These are phyloP conservation scores for Tetrapisispora taiwanensis DNA, from an alignment of 805 yeast genomes.

Conservation along the genomic window DNA sequence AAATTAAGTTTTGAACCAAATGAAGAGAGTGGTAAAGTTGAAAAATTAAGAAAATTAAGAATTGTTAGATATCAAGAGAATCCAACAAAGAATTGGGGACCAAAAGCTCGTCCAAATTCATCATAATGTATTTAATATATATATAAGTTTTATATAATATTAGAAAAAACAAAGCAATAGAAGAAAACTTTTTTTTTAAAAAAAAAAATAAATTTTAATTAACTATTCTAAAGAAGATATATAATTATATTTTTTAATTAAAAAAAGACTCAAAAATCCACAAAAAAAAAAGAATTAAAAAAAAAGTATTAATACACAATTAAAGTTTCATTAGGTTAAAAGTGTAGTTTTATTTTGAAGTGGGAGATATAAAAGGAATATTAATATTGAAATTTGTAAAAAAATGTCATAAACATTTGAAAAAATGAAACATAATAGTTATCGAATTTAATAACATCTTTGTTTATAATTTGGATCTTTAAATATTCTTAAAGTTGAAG, in stretches of 20 bases:
- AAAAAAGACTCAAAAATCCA: no score
- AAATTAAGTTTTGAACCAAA: slow-evolving; percentile 48
- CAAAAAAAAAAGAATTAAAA: no score
- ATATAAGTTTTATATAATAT: background rate
- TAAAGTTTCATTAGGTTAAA: no score
- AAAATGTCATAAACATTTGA: background rate
- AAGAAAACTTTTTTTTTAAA: background rate
- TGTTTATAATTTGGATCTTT: slow-evolving; percentile 1
- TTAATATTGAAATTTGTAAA: background rate
- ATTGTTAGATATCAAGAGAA: slow-evolving; percentile 84
- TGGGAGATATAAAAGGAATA: background rate
- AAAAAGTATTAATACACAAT: no score
- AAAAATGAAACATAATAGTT: no score
- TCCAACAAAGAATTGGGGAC: slow-evolving; percentile 96
- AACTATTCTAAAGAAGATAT: no score
- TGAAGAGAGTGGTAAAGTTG: slow-evolving; percentile 46
- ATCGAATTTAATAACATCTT: no score
- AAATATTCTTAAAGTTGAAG: slow-evolving; percentile 9
- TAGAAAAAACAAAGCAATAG: background rate
- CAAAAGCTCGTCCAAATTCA: slow-evolving; percentile 62
- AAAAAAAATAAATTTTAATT: background rate
- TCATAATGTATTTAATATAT: slow-evolving; percentile 2
- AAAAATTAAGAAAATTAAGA: slow-evolving; percentile 59
- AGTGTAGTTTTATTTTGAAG: no score
- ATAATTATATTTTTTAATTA: no score